Evolutionary conservation across 768 basidiomycete species (phyloP), one percentile per base, ranked within the genome.

Genomic region (Boletellus sp.): DNA sequence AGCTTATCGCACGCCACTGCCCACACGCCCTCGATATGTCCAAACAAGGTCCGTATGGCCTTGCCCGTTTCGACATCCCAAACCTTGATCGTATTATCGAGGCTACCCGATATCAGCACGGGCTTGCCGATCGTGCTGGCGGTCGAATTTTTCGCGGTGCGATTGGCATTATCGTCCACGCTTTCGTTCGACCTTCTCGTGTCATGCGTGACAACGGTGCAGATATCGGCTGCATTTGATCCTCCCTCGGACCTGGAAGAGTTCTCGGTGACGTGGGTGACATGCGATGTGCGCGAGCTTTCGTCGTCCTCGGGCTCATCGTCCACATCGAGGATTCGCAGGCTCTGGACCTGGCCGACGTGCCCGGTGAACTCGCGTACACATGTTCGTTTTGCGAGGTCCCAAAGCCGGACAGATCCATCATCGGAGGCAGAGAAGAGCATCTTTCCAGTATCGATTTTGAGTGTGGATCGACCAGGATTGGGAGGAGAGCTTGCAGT

Each of bases 11-110:
- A 84, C 20, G 92, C 93, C 26, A 98, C 88, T 3, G 84, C 85
- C 96, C 96, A 99, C 16, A 99, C 93, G 47, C 96, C 96, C 65
- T 99, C 96, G 59, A 98, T 94, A 67, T 97, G 94, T 1, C 94
- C 96, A 66, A 99, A 99, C 54, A 94, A 78, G 36, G 96, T 97
- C 61, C 80, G 76, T 42, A 80, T 72, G 20, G 84, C 77, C 60
- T 85, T 82, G 35, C 87, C 92, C 1, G 84, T 80, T 59, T 94
- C 91, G 23, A 98, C 81, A 62, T 98, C 93, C 96, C 96, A 99
- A 36, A 94, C 61, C 66, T 90, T 93, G 72, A 98, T 85, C 26
- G 94, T 97, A 63, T 97, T 96, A 65, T 98, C 94, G 57, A 96
- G 74, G 61, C 87, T 87, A 3, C 91, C 94, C 4, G 93, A 91